Percentiles rank a stretch among this genome's conserved stretches.
These are phyloP conservation scores for Clavispora santaluciae DNA, from an alignment of 805 yeast genomes.

Conservation along the genomic window DNA sequence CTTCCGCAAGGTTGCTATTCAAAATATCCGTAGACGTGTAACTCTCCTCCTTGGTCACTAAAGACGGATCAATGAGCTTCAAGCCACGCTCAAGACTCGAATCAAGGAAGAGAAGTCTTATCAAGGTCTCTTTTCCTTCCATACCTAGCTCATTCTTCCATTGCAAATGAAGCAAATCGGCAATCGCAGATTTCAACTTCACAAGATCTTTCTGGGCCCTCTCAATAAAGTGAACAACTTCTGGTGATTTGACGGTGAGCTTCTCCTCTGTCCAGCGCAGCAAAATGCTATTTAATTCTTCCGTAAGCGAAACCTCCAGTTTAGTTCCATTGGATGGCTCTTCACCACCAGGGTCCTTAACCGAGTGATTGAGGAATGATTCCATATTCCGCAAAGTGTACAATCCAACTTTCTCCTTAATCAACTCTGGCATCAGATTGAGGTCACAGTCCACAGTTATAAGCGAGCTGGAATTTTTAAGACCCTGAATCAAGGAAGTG, in stretches of 20 bases:
- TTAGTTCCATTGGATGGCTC: background rate
- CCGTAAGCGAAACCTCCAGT: conserved; percentile 20
- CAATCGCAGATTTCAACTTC: conserved; percentile 31
- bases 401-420: conserved; percentile 69
- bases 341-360: background rate
- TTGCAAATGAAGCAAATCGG: conserved; percentile 55
- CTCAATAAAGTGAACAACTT: conserved; percentile 25
- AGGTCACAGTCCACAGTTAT: conserved; percentile 66
- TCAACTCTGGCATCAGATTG: conserved; percentile 53
- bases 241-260: conserved; percentile 29
- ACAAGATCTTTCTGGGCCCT: conserved; percentile 25
- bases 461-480: conserved; percentile 61
- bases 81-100: conserved; percentile 60
- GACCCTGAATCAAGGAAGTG: conserved; percentile 63
- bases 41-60: conserved; percentile 17
- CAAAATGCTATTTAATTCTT: conserved; percentile 25
- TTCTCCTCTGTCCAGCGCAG: conserved; percentile 28
- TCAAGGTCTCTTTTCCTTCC: conserved; percentile 71
- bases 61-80: conserved; percentile 34
- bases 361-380: conserved; percentile 29
- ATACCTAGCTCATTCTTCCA: conserved; percentile 49
- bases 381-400: conserved; percentile 84
- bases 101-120: conserved; percentile 65
- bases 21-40: conserved; percentile 11
- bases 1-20: conserved; percentile 19